Percentiles rank a stretch among this genome's conserved stretches.
Evolutionary conservation across 106 monocot genomes (phyloP).

Genomic region (Dendrobium catenatum): DNA sequence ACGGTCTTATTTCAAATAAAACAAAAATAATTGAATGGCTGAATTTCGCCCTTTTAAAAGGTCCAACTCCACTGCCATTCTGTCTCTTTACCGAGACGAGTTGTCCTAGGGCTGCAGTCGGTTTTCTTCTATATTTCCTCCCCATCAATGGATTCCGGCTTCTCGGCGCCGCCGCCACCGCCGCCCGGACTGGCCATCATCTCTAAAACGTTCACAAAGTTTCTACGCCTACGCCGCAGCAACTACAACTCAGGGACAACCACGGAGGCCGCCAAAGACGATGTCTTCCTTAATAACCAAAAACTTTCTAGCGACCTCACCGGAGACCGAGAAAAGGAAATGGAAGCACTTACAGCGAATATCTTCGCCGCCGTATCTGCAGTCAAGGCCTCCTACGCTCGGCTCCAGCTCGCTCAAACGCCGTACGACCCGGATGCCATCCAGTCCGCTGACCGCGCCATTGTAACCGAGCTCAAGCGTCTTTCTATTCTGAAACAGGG

Average conservation of each 20-base stretch:
- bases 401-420: slow-evolving; percentile 67
- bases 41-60: not conserved
- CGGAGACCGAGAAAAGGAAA: not conserved
- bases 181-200: not conserved
- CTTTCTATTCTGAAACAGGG: slow-evolving; percentile 46
- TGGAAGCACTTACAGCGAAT: slow-evolving; percentile 25
- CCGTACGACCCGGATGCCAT: slow-evolving; percentile 66
- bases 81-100: not conserved
- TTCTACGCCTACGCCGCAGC: slow-evolving; percentile 17
- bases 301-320: slow-evolving; percentile 9
- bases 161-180: not conserved
- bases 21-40: too few relatives aligned
- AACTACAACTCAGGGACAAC: not conserved
- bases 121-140: not conserved
- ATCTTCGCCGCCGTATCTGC: slow-evolving; percentile 64
- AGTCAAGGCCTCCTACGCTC: slow-evolving; percentile 77
- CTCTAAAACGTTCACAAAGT: slow-evolving; percentile 15
- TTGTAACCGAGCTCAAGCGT: slow-evolving; percentile 53
- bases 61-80: not conserved
- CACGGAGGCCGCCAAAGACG: not conserved
- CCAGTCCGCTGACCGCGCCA: slow-evolving; percentile 48
- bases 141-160: not conserved
- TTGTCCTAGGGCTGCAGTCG: not conserved
- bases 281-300: not conserved
- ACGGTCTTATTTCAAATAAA: too few relatives aligned